Evolutionary conservation across 2,329 filamentous ascomycete species (phyloP), one percentile per base, ranked within the genome.

Genomic region (Neofusicoccum umdonicola): DNA sequence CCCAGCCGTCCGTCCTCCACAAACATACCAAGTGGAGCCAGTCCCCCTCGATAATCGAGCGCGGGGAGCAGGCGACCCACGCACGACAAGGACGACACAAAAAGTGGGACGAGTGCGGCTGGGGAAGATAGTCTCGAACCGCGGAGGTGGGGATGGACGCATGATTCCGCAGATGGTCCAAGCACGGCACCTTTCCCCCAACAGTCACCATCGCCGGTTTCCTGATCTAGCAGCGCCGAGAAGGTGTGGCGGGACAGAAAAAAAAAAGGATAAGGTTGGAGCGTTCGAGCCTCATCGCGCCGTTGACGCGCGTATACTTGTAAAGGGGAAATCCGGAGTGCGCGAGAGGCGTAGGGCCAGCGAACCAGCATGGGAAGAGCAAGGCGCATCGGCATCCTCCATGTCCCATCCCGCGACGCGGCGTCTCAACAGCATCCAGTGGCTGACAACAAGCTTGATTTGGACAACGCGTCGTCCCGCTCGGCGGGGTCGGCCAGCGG

Each of bases 91-190:
- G 31, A 8, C 13, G 13, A 44, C n/a, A 27, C 22, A 35, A 15
- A 34, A 37, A 13, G 56, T 48, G 56, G 56, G n/a, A 19, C 56
- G 31, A 60, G 42, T 60, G 56, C 56, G 56, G 41, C 56, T 60
- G 42, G 56, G 42, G 31, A 58, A 45, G 19, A 6, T 22, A 4
- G 27, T 19, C 56, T 35, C 27, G 56, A 60, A 34, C 22, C 42
- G 42, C 42, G 42, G 56, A 39, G 17, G 56, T 27, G 56, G 42
- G 56, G 35, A 35, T 60, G 54, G 39, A 17, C 39, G 54, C 54
- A 44, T 57, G 52, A 57, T 19, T 13, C 35, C 42, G 3, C 7
- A 3, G 2, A 31, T 47, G 31, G 56, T 47, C 56, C 56, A 37
- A 60, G 56, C 56, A 60, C 56, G 19, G 11, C 27, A 35, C n/a